A percentile compares a stretch with the other conserved stretches of the same genome.
Evolutionary conservation across 768 basidiomycete genomes (phyloP).

Genomic region (Kondoa malvinella): DNA sequence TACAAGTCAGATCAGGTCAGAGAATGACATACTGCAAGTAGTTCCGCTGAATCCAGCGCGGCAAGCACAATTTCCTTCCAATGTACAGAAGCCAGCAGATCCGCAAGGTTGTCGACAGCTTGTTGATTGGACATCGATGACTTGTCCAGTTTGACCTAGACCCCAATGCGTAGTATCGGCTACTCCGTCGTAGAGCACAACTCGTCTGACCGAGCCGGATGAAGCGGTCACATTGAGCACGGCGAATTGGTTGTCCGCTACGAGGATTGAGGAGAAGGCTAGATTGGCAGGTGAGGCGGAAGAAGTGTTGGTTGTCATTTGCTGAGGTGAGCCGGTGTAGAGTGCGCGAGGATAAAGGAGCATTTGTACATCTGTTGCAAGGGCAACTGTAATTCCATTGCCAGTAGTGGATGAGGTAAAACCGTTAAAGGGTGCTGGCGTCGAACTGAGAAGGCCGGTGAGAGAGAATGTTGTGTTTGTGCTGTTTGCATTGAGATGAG

Average conservation of each 20-base stretch:
- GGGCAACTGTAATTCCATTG: conserved; percentile 39
- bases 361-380: conserved; percentile 44
- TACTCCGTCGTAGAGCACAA: conserved; percentile 62
- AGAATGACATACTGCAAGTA: conserved; percentile 38
- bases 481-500: conserved; percentile 8
- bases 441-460: neutral
- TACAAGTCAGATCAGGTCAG: no score
- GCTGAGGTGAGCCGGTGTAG: conserved; percentile 51
- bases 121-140: conserved; percentile 55
- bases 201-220: conserved; percentile 35
- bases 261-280: conserved; percentile 16
- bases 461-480: conserved; percentile 3
- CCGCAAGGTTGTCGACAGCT: conserved; percentile 61
- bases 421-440: conserved; percentile 24
- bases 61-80: conserved; percentile 55
- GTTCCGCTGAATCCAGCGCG: conserved; percentile 55
- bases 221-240: conserved; percentile 15
- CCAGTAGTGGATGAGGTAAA: conserved; percentile 40
- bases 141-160: conserved; percentile 40
- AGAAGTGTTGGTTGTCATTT: conserved; percentile 42
- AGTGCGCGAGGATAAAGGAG: conserved; percentile 46
- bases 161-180: conserved; percentile 49
- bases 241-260: conserved; percentile 14
- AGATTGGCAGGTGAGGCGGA: conserved; percentile 16
- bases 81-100: conserved; percentile 51